phyloP scores from a whole-genome alignment of 768 basidiomycete species.

The Mycena capillaripes region DNA sequence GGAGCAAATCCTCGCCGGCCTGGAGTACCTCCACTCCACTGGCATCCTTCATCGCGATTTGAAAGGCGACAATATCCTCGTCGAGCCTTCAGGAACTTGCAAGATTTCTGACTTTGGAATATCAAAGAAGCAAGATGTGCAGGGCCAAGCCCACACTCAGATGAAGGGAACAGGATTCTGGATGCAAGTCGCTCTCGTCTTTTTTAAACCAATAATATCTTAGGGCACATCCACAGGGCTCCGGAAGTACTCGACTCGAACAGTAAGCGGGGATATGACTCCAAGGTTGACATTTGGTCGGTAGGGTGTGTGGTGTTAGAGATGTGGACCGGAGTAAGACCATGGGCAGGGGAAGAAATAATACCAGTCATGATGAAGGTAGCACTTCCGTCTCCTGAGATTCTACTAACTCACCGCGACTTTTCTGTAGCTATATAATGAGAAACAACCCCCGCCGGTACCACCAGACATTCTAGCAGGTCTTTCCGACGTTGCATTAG shows the following conservation, averaged over 20 bases:
- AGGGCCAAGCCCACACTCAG: constrained; percentile 75
- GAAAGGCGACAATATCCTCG: constrained; percentile 95
- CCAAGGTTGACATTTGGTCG: constrained; percentile 95
- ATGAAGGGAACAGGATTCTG: constrained; percentile 95
- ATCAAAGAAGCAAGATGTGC: constrained; percentile 88
- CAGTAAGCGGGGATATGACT: constrained; percentile 83
- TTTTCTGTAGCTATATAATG: constrained; percentile 69
- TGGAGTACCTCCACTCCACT: constrained; percentile 88
- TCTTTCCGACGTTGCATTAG: constrained; percentile 72
- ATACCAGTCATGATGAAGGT: constrained; percentile 89
- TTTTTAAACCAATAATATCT: not conserved
- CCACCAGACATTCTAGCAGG: constrained; percentile 69
- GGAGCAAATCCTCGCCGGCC: constrained; percentile 85
- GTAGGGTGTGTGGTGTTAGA: constrained; percentile 93
- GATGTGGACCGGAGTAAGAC: constrained; percentile 95
- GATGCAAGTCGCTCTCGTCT: constrained; percentile 59
- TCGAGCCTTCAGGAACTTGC: constrained; percentile 87
- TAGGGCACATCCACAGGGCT: constrained; percentile 64
- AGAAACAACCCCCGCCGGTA: constrained; percentile 80
- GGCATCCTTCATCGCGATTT: constrained; percentile 93
- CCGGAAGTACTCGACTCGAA: constrained; percentile 84
- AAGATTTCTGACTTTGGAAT: constrained; percentile 98
- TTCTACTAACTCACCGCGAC: not conserved
- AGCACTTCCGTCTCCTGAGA: constrained; percentile 31
- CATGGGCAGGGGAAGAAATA: constrained; percentile 83